phyloP scores from a whole-genome alignment of 1,284 basidiomycete genomes.

The Phaffia rhodozyma region DNA sequence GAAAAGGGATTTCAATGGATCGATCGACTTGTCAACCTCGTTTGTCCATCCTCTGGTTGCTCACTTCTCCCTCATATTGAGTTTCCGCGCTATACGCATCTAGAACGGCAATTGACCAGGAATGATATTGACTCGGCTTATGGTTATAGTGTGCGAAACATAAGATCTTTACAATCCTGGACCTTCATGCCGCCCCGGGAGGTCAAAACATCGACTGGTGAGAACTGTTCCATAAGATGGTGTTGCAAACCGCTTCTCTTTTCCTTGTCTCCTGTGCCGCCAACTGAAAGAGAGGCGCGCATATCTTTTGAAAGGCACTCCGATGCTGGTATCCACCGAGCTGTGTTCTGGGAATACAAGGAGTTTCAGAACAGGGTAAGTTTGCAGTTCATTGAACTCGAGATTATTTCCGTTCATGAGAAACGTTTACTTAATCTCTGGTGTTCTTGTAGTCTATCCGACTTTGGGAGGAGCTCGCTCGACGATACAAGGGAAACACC shows the following conservation, averaged over 20 bases:
- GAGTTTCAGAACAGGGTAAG: constrained; percentile 58
- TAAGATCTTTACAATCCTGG: constrained; percentile 29
- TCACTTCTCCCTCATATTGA: too few species aligned
- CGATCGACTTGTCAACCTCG: constrained; percentile 31
- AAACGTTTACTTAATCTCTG: neutral
- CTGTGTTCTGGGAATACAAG: constrained; percentile 57
- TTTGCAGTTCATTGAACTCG: neutral
- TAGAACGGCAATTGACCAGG: too few species aligned
- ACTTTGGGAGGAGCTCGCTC: constrained; percentile 57
- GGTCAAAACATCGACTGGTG: constrained; percentile 25
- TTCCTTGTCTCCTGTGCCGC: neutral
- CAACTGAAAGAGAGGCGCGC: neutral
- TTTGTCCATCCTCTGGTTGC: constrained; percentile 11
- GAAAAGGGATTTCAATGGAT: constrained; percentile 32
- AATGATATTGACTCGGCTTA: too few species aligned
- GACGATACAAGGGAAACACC: constrained; percentile 50
- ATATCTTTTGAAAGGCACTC: constrained; percentile 24
- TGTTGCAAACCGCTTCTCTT: neutral
- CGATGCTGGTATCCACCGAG: constrained; percentile 45
- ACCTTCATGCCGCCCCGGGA: constrained; percentile 39
- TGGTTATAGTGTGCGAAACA: constrained; percentile 41
- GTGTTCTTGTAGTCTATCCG: constrained; percentile 37
- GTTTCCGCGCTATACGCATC: too few species aligned
- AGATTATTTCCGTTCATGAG: neutral
- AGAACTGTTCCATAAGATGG: neutral